Base-by-base conservation (phyloP, 495 filamentous ascomycete genomes). In the Hypoxylon subgilvum region DNA sequence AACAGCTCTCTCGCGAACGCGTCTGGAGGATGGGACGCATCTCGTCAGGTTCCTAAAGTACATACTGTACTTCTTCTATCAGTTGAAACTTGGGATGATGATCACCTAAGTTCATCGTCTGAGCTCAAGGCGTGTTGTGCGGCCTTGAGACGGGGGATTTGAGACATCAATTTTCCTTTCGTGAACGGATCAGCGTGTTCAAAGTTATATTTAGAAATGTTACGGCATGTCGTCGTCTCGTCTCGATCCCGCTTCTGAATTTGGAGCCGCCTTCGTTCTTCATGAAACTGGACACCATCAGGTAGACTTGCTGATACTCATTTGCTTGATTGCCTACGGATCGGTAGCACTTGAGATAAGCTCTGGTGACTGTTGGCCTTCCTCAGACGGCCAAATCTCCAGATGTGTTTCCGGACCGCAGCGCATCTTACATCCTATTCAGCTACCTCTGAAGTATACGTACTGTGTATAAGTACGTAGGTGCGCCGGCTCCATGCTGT, bases 151-250 rank as follows among this genome's bases (percentile, higher is more conserved):
- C 22, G 41, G 36, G 30, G 36, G 14, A 49, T 54, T 49, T 18
- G 14, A 59, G 49, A 50, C 49, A 55, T 41, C 51, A 54, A 51
- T 39, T 64, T 48, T 53, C 53, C 60, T 47, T 63, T 49, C n/a
- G 22, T 25, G 45, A 27, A 6, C 8, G 8, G 19, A 9, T 31
- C 30, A 19, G 40, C 14, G 32, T 38, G 9, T 31, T 17, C 10
- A 22, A 5, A 17, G 41, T 41, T 49, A 49, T 49, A 49, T 35
- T 40, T 61, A 43, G 50, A 16, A 32, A 17, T 31, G 12, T 22
- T 6, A 19, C 14, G 7, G 17, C n/a, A 4, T 42, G 6, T n/a
- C 13, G 30, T 16, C n/a, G 41, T 25, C 21, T 39, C 30, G 16
- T 55, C 19, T 45, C 21, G 16, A 60, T 14, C 30, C 13, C 21